Percentiles rank a stretch among this genome's conserved stretches.
phyloP scores from a whole-genome alignment of 331 rosid species.

The Rhamnella rubrinervis region DNA sequence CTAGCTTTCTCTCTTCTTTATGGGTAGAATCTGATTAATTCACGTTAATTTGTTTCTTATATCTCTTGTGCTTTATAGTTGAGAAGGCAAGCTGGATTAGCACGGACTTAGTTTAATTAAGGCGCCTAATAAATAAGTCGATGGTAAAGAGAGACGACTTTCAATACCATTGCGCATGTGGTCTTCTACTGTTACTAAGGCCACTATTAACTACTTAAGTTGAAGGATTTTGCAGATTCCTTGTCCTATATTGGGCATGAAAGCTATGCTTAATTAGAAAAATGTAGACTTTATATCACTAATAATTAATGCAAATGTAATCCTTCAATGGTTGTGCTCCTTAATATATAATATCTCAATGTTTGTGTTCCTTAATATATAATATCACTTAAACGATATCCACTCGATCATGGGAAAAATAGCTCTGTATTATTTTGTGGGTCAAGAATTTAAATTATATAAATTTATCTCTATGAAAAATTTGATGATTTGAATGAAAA shows the following conservation, averaged over 20 bases:
- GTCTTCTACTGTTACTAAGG: background rate
- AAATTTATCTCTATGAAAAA: too few relatives aligned
- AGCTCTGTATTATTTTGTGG: too few relatives aligned
- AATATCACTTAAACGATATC: too few relatives aligned
- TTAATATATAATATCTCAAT: too few relatives aligned
- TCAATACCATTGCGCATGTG: background rate
- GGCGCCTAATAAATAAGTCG: background rate
- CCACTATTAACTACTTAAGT: constrained; percentile 1
- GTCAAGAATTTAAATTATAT: too few relatives aligned
- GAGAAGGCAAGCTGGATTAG: constrained; percentile 35
- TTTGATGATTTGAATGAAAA: too few relatives aligned
- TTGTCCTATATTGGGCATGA: constrained; percentile 5
- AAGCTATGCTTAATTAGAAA: background rate
- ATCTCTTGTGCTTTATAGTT: constrained; percentile 19
- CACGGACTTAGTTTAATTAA: background rate
- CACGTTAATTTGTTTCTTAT: background rate
- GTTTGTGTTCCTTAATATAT: background rate
- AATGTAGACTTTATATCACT: background rate
- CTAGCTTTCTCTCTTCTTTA: background rate
- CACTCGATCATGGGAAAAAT: too few relatives aligned
- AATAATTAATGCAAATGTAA: background rate
- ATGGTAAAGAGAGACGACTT: constrained; percentile 1
- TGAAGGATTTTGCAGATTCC: constrained; percentile 10
- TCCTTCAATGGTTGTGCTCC: background rate
- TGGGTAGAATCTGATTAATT: background rate